Evolutionary conservation across 2,329 filamentous ascomycete genomes (phyloP), one percentile per base, ranked within the genome.

Genomic region (Apiospora saccharicola): DNA sequence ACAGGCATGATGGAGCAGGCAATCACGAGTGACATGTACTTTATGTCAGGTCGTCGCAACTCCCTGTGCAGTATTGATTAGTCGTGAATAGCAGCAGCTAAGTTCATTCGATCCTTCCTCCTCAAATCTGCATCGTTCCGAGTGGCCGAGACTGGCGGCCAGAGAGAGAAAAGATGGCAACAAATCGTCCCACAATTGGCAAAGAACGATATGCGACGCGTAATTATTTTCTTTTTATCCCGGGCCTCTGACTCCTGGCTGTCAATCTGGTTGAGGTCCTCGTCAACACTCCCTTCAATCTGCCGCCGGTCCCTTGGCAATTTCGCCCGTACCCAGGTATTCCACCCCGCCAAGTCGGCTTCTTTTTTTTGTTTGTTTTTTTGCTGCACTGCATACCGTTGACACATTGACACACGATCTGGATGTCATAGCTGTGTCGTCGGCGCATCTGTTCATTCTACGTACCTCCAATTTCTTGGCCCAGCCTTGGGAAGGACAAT

Each of bases 121-220:
- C 19, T 41, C 57, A 22, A 64, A 64, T 64, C 57, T 64, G 57
- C 57, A 64, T 64, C 57, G 16, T 41, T 64, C 57, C 57, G 30
- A 64, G 57, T 64, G 57, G 57, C 57, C 57, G 57, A 64, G 22
- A 41, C 8, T 22, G 34, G 57, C 34, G 34, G 57, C 22, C 57
- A n/a, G 34, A 34, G n/a, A 34, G n/a, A 64, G 34, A 3, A 24
- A 64, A 22, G 19, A 64, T 34, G 57, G 34, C 26, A 34, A 61
- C 34, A 41, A 64, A 64, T 41, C 34, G n/a, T 64, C 34, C 57
- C 30, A n/a, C n/a, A n/a, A n/a, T 41, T 64, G 34, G 57, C 34
- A 19, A 61, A 64, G 57, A 64, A 64, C 57, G 57, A 64, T 64
- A 64, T 64, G 30, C 57, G 57, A 64, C 57, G 34, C 41, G 57